Conservation (phyloP, 768 basidiomycete species). For the Sistotremastrum suecicum region DNA sequence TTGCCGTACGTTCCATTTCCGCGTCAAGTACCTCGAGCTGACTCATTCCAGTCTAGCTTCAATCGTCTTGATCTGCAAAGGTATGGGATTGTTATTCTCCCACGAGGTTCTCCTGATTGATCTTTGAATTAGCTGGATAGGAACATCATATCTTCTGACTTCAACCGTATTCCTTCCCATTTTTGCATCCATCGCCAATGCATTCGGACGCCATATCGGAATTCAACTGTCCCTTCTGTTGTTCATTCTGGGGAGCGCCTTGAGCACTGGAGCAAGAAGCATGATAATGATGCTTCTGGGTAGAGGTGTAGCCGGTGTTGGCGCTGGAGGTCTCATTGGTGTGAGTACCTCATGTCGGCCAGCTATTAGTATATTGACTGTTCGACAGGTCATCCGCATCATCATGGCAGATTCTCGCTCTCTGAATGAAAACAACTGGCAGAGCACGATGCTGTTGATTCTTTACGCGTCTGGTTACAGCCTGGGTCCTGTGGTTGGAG, state of each 20-base stretch:
- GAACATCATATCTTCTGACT: slow-evolving; percentile 13
- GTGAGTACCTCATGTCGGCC: background rate
- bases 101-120: background rate
- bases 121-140: slow-evolving; percentile 9
- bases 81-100: background rate
- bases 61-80: slow-evolving; percentile 9
- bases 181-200: slow-evolving; percentile 11
- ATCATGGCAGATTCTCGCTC: slow-evolving; percentile 10
- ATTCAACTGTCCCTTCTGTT: slow-evolving; percentile 9
- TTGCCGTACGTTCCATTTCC: slow-evolving; percentile 7
- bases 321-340: background rate
- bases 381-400: slow-evolving; percentile 8
- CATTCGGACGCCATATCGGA: slow-evolving; percentile 11
- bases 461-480: slow-evolving; percentile 10
- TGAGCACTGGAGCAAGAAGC: slow-evolving; percentile 12
- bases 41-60: slow-evolving; percentile 6
- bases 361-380: no score
- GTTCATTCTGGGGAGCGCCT: slow-evolving; percentile 10
- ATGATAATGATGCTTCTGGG: slow-evolving; percentile 11
- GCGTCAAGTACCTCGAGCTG: background rate
- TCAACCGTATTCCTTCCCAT: slow-evolving; percentile 14
- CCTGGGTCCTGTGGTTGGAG: slow-evolving; percentile 12
- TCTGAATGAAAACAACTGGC: slow-evolving; percentile 9
- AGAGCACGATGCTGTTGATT: slow-evolving; percentile 8
- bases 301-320: slow-evolving; percentile 7